phyloP scores from a whole-genome alignment of 2,329 filamentous ascomycete genomes.

The Lachnellula arida region DNA sequence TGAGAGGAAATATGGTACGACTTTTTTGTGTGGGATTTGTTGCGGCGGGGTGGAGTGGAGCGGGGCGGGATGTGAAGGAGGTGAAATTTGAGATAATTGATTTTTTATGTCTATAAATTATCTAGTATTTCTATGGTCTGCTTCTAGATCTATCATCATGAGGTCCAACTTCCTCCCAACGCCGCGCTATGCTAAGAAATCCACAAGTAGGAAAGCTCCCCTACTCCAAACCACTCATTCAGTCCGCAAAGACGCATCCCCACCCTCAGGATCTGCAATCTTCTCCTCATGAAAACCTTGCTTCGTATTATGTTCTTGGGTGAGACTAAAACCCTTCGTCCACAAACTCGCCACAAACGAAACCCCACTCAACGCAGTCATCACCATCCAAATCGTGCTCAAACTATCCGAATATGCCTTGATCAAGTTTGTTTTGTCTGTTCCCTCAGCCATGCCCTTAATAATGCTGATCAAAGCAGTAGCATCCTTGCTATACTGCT shows the following conservation, averaged over 20 bases:
- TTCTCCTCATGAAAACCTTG: slow-evolving; percentile 42
- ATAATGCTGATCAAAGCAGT: slow-evolving; percentile 27
- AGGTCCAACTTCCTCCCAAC: not conserved
- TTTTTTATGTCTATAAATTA: not conserved
- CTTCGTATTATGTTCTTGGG: slow-evolving; percentile 42
- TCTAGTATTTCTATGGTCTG: not conserved
- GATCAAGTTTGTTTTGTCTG: slow-evolving; percentile 41
- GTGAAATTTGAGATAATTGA: not conserved
- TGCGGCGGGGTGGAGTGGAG: not conserved
- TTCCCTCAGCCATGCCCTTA: slow-evolving; percentile 28
- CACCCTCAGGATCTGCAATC: slow-evolving; percentile 8
- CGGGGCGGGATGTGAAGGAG: not conserved
- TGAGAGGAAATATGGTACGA: not conserved
- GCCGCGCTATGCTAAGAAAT: not conserved
- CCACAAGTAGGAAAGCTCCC: not conserved
- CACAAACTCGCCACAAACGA: slow-evolving; percentile 45
- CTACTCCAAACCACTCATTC: not conserved
- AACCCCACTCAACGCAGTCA: slow-evolving; percentile 47
- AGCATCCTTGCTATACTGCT: slow-evolving; percentile 27
- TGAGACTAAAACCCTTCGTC: slow-evolving; percentile 45
- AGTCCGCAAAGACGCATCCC: not conserved
- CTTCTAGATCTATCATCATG: not conserved
- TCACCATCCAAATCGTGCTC: slow-evolving; percentile 51
- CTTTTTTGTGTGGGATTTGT: not conserved
- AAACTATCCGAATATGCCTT: slow-evolving; percentile 50